Conservation (phyloP, 78 protist genomes). For the Dictyostelium brefeldianum region DNA sequence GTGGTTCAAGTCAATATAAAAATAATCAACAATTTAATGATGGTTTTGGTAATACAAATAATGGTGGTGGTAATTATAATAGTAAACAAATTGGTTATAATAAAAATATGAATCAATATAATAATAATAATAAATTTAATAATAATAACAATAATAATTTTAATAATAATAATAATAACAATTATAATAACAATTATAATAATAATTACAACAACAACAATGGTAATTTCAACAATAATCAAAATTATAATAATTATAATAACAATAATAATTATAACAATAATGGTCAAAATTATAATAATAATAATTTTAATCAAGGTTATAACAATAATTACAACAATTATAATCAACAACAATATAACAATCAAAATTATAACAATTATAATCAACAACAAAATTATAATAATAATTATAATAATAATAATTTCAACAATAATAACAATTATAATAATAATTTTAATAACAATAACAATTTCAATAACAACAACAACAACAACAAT, state of each 20-base stretch:
- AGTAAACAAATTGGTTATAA: constrained; percentile 17
- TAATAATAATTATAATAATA: background rate
- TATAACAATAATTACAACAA: background rate
- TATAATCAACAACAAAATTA: background rate
- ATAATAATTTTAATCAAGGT: background rate
- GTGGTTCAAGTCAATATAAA: constrained; percentile 66
- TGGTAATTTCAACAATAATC: background rate
- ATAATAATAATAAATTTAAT: background rate
- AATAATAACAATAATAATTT: background rate
- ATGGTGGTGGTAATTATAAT: constrained; percentile 19
- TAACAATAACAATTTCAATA: background rate
- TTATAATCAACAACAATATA: background rate
- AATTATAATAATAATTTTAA: background rate
- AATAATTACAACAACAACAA: constrained; percentile 13
- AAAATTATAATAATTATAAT: background rate
- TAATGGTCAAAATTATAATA: background rate
- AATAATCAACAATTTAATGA: constrained; percentile 12
- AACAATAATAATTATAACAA: background rate
- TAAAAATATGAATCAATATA: background rate
- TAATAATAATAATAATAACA: background rate
- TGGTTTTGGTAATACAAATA: background rate
- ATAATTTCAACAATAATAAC: background rate
- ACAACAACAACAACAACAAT: background rate
- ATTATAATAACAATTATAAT: background rate
- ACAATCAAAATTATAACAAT: background rate